Base-by-base conservation (phyloP, 345 rosid species). In the Eucalyptus camaldulensis region DNA sequence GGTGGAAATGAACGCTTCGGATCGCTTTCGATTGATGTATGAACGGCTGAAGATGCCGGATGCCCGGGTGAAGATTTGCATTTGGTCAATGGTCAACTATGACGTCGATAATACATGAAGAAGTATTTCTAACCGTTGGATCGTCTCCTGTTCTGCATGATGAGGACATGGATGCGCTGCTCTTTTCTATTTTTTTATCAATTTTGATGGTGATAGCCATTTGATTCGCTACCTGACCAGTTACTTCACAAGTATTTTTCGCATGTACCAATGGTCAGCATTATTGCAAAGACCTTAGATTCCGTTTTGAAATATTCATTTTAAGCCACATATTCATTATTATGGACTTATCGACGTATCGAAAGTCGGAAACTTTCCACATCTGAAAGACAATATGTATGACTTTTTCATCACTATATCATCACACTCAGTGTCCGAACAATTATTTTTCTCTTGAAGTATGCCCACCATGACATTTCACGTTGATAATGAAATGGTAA, bases 311-410 rank as follows among this genome's bases (percentile, higher is more conserved):
- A 37, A 72, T 22, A 10, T 37, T 17, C 45, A 10, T 11, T 72
- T 72, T 11, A 22, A 19, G 13, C 44, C 25, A 33, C 25, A 40
- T 0, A 33, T 3, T 16, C 24, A 1, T 69, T 19, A 19, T 4
- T 72, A 69, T 4, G 2, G 13, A 72, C 25, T 25, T 8, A 72
- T 1, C 45, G 1, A 33, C 1, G 3, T 3, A 12, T 72, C 8
- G 13, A 33, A 72, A 72, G 1, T 33, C 8, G 1, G 0, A 9
- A 19, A 33, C 11, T 72, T 12, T 33, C 1, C 2, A 21, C 2
- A 0, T 33, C 4, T 27, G 1, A 69, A 69, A 69, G 4, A 69
- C 5, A 16, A 37, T 37, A 72, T 9, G 27, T 5, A 19, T 6
- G 5, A 10, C 33, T 3, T 19, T 53, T 53, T 19, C 10, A 8